Evolutionary conservation across 2,329 filamentous ascomycete genomes (phyloP), one percentile per base, ranked within the genome.

Genomic region (Stemphylium lycopersici): DNA sequence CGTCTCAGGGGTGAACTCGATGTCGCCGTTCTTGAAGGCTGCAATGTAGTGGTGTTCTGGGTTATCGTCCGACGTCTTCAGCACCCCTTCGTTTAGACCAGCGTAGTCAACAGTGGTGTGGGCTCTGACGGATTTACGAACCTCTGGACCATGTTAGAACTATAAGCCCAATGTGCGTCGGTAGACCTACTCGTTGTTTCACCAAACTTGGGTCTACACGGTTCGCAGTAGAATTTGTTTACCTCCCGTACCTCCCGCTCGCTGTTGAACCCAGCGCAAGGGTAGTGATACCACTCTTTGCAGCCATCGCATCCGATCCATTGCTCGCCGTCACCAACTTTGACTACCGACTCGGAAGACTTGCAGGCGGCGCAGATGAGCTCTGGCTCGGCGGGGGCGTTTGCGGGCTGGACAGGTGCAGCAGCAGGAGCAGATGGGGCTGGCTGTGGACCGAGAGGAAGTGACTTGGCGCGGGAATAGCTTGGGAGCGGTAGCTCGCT

Each of bases 291-390:
- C 87, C 87, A 89, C 52, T 80, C 80, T 66, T 87, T 86, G 74
- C 87, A 89, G 22, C 84, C 86, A 70, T 89, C 86, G 67, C 87
- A 89, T 37, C 82, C 83, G 57, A 89, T 87, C 87, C 87, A 89
- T 49, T 83, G 79, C 59, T 87, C 83, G 54, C 80, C 77, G 48
- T 85, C 83, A 10, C 77, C 79, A 31, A 80, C 79, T 18, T 77
- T 71, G 32, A 81, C 79, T 45, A 82, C 79, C 16, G 84, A 80
- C 40, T 84, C 79, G 31, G 81, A 77, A 50, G 83, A 79, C 36
- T 83, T 79, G 67, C 85, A 88, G 22, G 80, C 79, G 31, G 82
- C 83, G 66, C 85, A 88, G 7, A 81, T 73, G 11, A 77, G 78
- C 64, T 79, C 67, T 13, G 65, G 76, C 71, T 69, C 66, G 26